Base-by-base conservation (phyloP, 352 stramenopile genomes). In the Pythium utonaiense region DNA sequence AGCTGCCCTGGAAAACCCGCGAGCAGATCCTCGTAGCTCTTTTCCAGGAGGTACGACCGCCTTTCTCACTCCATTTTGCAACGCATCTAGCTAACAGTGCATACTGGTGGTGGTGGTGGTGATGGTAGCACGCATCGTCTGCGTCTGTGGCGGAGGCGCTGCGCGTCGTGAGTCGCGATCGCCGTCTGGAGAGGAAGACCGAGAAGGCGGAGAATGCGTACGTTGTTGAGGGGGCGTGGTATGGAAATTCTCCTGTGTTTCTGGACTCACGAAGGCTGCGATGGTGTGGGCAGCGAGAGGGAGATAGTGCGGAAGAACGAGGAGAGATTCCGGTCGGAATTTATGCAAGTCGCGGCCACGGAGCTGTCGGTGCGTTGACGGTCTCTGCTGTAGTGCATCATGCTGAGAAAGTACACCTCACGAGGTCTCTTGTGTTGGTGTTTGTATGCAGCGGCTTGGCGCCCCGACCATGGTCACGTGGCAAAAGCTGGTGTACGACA, bases 401-500 rank as follows among this genome's bases (percentile, higher is more conserved):
- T n/a, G n/a, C n/a, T n/a, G n/a, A n/a, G n/a, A n/a, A n/a, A n/a
- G n/a, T n/a, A n/a, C n/a, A n/a, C n/a, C n/a, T n/a, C n/a, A n/a
- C n/a, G n/a, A n/a, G n/a, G n/a, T n/a, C n/a, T n/a, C n/a, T n/a
- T n/a, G n/a, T n/a, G n/a, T n/a, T n/a, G n/a, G n/a, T n/a, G n/a
- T n/a, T n/a, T n/a, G n/a, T n/a, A 54, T 58, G 19, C 33, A 86
- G 75, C 67, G 78, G 48, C 71, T 88, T 27, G 78, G 79, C 21
- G 75, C 77, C 2, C 74, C 77, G 27, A 40, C 77, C 14, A 59
- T 86, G 57, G 68, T 86, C 48, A 77, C 79, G 13, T 89, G 79
- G 79, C 79, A 86, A 36, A 83, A 80, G 51, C 62, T 89, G 21
- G 60, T 89, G 14, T 89, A 83, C 55, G 79, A 86, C 54, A 76